Conservation (phyloP, 73 alveolate genomes). For the Paramecium primaurelia region DNA sequence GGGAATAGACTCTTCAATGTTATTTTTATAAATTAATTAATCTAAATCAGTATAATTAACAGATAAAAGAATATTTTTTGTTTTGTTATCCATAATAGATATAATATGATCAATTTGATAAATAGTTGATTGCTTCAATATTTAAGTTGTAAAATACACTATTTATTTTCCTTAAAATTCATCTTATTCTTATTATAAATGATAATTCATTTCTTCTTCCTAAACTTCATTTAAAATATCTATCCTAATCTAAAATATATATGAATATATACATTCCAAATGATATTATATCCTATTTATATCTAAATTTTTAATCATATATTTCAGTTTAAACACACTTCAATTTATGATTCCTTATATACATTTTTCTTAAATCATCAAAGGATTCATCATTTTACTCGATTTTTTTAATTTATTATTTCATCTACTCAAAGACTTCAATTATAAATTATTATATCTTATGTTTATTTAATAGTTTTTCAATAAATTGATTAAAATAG, state of each 20-base stretch:
- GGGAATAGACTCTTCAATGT: background rate
- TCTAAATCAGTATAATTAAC: background rate
- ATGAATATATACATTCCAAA: background rate
- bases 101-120: background rate
- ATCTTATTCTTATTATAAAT: background rate
- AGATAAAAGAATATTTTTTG: background rate
- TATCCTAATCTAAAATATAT: background rate
- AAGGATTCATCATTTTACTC: background rate
- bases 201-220: background rate
- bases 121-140: background rate
- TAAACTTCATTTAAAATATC: background rate
- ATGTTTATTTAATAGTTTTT: background rate
- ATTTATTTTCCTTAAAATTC: background rate
- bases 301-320: background rate
- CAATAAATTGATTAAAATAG: background rate
- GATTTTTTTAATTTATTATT: background rate
- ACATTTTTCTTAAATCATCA: background rate
- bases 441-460: background rate
- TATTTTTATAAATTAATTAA: background rate
- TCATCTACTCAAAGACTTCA: background rate
- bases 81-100: background rate
- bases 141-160: background rate
- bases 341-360: background rate
- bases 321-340: background rate
- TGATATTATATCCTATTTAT: background rate